Percentiles rank a stretch among this genome's conserved stretches.
Conservation (phyloP, 2,329 filamentous ascomycete genomes). For the Botrytis squamosa region DNA sequence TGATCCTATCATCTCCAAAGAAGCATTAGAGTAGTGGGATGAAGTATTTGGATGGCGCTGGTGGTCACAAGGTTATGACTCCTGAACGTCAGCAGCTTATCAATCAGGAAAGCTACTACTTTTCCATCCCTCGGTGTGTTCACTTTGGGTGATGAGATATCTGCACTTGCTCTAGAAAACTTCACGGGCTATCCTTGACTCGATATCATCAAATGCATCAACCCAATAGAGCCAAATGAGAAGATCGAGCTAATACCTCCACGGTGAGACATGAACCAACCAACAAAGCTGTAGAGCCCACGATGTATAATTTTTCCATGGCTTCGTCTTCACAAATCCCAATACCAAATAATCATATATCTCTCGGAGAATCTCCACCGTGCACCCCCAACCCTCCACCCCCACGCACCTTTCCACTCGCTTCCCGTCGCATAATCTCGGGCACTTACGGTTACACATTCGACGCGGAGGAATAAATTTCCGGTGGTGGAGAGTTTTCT, state of each 20-base stretch:
- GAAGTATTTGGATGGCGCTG: not conserved
- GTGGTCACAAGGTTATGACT: not conserved
- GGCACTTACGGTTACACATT: not conserved
- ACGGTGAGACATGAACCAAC: not conserved
- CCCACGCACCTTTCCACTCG: not conserved
- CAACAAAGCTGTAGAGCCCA: not conserved
- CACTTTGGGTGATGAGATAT: not conserved
- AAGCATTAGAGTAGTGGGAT: not conserved
- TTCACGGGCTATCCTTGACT: not conserved
- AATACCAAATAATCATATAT: not conserved
- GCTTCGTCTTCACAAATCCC: not conserved
- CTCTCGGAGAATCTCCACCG: not conserved
- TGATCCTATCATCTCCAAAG: not conserved
- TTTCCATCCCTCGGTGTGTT: not conserved
- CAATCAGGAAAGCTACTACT: not conserved
- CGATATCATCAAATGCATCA: not conserved
- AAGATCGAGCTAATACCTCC: not conserved
- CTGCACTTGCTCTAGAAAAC: not conserved
- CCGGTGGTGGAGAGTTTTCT: not conserved
- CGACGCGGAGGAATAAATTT: not conserved
- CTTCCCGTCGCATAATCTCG: not conserved
- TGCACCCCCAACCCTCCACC: not conserved
- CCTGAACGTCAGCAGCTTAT: not conserved
- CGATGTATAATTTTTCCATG: not conserved
- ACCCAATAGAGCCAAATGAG: not conserved